Base-by-base conservation (phyloP, 2,329 filamentous ascomycete genomes). In the Pestalotiopsis sp. region DNA sequence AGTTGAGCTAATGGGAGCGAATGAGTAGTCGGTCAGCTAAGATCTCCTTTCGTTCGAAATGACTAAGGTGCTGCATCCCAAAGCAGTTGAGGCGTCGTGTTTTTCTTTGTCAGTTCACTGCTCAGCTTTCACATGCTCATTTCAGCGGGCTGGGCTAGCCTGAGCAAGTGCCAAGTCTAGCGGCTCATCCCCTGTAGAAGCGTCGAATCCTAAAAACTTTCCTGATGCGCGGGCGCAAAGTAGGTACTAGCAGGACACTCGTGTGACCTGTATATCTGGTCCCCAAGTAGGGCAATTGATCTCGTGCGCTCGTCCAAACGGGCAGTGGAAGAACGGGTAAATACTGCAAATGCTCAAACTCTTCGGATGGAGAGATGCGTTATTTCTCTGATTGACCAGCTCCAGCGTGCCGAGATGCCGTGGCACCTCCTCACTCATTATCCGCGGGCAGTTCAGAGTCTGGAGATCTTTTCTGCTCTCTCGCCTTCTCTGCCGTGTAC, bases 281-380 rank as follows among this genome's bases (percentile, higher is more conserved):
- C 57, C 56, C 61, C 41, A 25, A 52, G 39, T 25, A 64, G 39
- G 61, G 61, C 41, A 64, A 64, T 64, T 64, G 61, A 64, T 64
- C 61, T 64, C 61, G 61, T 64, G 61, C 27, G 57, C 27, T 12
- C 17, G 27, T 36, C n/a, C 59, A 20, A 13, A 39, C 7, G n/a
- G n/a, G 2, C 45, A 52, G 45, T 39, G 31, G 27, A 39, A 17
- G 12, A 13, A 62, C 59, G 31, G 31, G 31, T n/a, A 11, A 62
- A 12, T 62, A 13, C 31, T 39, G 31, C 27, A 13, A 62, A 39
- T 9, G 13, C 38, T 62, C 59, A 36, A 59, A 2, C 57, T 27
- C 11, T 9, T 17, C 57, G 2, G 25, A 27, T 7, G 20, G 14
- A 52, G n/a, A 52, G 7, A 52, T 23, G 12, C 23, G 6, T 20